Evolutionary conservation across 352 stramenopile genomes (phyloP), one percentile per base, ranked within the genome.

Genomic region (Phytophthora hybrid): DNA sequence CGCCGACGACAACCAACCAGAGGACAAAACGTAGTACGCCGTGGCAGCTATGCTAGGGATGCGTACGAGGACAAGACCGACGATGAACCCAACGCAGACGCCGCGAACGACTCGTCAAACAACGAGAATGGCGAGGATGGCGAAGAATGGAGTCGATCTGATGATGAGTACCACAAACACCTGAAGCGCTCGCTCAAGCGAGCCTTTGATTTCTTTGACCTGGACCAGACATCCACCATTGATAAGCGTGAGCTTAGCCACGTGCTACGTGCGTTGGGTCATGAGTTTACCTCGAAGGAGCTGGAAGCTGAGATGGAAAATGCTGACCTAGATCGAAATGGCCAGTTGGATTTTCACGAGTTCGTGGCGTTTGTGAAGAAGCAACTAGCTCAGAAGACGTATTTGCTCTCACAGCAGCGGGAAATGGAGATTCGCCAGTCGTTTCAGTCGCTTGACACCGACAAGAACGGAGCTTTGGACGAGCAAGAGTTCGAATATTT

Each of bases 201-300:
- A 56, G 88, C 84, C 14, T 95, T 94, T 53, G 87, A 94, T 46
- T 94, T 94, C 44, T 95, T 93, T 55, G 88, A 95, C 51, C 63
- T 90, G 5, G 84, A 95, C 39, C 82, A 86, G 26, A 94, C 78
- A 18, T 81, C 82, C 16, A 86, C 81, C 1, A 95, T 95, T 18
- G 86, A 92, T 41, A 92, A 91, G 54, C 75, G 78, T 13, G 87
- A 94, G 55, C 68, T 95, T 18, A 79, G 71, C 10, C 83, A 92
- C 37, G 83, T 95, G 2, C 67, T 95, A 4, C 81, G 84, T 26
- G 88, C 87, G 1, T 64, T 95, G 10, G 88, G 85, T 1, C 80
- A 95, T 61, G 87, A 95, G 46, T 87, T 94, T 29, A 91, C 86
- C 1, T 81, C 78, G 0, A 75, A 88, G 39, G 87, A 95, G n/a